A percentile compares a stretch with the other conserved stretches of the same genome.
Conservation (phyloP, 108 stramenopile genomes). For the Pseudonitzschia pungens region DNA sequence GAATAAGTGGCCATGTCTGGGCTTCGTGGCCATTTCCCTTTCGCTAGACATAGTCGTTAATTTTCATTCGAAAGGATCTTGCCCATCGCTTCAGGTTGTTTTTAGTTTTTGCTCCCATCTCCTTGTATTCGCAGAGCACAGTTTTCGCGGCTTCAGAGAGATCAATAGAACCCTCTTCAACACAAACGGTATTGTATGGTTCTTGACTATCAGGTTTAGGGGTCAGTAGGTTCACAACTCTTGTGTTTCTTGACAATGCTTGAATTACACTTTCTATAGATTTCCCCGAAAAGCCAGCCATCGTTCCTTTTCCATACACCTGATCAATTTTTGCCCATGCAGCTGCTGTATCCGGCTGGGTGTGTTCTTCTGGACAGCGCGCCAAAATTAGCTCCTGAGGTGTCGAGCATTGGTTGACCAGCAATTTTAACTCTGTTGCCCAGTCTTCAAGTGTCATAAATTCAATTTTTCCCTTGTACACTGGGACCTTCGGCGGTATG, state of each 20-base stretch:
- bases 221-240: conserved; percentile 32
- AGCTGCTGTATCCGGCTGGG: conserved; percentile 37
- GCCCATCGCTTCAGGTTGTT: conserved; percentile 38
- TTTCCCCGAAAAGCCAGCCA: conserved; percentile 18
- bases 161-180: conserved; percentile 29
- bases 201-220: conserved; percentile 4
- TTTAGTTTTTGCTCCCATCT: conserved; percentile 24
- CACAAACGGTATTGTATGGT: conserved; percentile 38
- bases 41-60: conserved; percentile 46
- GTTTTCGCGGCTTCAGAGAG: conserved; percentile 30
- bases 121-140: conserved; percentile 9
- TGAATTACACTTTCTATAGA: conserved; percentile 19
- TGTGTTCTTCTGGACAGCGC: conserved; percentile 20
- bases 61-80: conserved; percentile 27
- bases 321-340: conserved; percentile 57
- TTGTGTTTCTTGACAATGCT: conserved; percentile 22
- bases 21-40: conserved; percentile 42
- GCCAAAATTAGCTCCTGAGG: conserved; percentile 39
- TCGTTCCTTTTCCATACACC: conserved; percentile 44
- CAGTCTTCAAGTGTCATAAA: conserved; percentile 48
- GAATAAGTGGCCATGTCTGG: conserved; percentile 54
- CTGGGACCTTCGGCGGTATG: conserved; percentile 22
- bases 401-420: conserved; percentile 46
- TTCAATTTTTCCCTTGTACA: conserved; percentile 43
- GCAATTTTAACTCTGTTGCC: conserved; percentile 35